phyloP scores from a whole-genome alignment of 208 protist species.

The Leishmania tropica region DNA sequence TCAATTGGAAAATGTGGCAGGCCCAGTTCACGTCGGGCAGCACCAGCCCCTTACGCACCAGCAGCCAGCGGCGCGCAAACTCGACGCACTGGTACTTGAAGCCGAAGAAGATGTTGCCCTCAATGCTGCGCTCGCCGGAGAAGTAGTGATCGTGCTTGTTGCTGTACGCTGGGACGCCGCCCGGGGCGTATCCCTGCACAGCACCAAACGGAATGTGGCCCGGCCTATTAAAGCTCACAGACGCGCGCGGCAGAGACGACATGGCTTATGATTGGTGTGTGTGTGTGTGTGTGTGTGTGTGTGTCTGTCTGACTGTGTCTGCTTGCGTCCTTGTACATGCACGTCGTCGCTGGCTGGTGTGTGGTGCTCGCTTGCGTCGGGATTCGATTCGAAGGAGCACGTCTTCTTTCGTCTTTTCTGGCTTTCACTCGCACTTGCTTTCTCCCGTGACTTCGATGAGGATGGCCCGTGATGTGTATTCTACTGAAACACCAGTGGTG shows the following conservation, averaged over 20 bases:
- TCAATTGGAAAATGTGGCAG: constrained; percentile 77
- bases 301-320: no score
- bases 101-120: constrained; percentile 77
- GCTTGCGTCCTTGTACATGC: not conserved
- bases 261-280: not conserved
- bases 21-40: constrained; percentile 86
- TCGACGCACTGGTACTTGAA: constrained; percentile 93
- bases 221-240: constrained; percentile 40
- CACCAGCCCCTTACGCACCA: constrained; percentile 76
- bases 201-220: constrained; percentile 66
- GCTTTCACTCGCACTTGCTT: not conserved
- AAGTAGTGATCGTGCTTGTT: constrained; percentile 90
- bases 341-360: not conserved
- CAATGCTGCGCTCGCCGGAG: constrained; percentile 82
- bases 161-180: constrained; percentile 86
- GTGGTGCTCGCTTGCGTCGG: not conserved
- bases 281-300: constrained; percentile 7
- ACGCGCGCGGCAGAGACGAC: constrained; percentile 8
- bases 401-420: not conserved
- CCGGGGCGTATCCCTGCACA: constrained; percentile 76
- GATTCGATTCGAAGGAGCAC: not conserved
- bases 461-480: not conserved
- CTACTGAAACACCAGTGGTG: not conserved
- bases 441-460: not conserved
- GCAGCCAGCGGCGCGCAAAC: constrained; percentile 87